Evolutionary conservation across 129 eudicot species (phyloP), one percentile per base, ranked within the genome.

Genomic region (Artemisia annua): DNA sequence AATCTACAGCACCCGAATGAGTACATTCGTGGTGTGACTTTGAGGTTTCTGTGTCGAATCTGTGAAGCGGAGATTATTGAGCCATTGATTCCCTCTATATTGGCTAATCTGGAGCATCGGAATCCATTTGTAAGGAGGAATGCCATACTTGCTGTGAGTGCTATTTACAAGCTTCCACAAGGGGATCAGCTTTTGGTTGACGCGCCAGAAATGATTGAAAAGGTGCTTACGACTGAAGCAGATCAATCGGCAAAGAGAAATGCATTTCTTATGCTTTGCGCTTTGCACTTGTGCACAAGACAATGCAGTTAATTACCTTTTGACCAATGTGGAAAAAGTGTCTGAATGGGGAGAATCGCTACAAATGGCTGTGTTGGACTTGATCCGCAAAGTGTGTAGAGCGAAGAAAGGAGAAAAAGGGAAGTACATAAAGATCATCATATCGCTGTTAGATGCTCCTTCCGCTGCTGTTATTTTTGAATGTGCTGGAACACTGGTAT

Each of bases 401-500:
- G 83, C 97, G 15, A 90, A 94, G 74, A 90, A 73, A 80, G 87
- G 85, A 17, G 92, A 93, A 69, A 93, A 90, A 48, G 97, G 98
- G 72, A 94, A 80, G 74, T 94, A 94, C 71, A 94, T 90, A 8
- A 86, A 83, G 82, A 90, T 94, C 53, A 94, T 94, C 60, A 88
- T 94, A 68, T 90, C 97, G 56, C 64, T 94, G 63, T 81, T 94
- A 46, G 82, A 52, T 56, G 97, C 85, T 56, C 98, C 98, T 57
- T 94, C 97, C 2, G 85, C 98, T 55, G 98, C 98, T 20, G 97
- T 94, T 22, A 70, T 86, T 14, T 94, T 87, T 73, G 98, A 94
- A 80, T 90, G 98, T 90, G 98, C 97, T 59, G 91, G 97, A 53
- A 94, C 97, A 14, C 89, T 94, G 19, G 98, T 94, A 49, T 90